These are phyloP conservation scores for Citrullus amarus DNA, from an alignment of 306 rosid genomes.

Conservation along the genomic window DNA sequence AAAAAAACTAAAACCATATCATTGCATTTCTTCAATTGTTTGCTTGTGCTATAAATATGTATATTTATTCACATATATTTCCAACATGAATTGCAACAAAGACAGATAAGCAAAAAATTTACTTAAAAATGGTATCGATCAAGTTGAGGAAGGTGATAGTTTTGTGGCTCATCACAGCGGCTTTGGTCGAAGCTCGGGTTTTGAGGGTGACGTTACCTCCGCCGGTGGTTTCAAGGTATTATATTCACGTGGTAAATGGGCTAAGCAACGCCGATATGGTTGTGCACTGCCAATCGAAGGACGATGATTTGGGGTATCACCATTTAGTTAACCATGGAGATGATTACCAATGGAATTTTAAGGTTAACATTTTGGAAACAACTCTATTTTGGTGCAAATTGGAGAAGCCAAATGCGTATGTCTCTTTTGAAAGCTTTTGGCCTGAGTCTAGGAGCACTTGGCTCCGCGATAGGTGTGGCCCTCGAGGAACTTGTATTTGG, in stretches of 20 bases:
- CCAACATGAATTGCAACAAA: background rate
- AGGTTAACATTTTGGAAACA: background rate
- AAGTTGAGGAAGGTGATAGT: background rate
- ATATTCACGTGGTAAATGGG: background rate
- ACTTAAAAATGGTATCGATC: no score
- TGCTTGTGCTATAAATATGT: no score
- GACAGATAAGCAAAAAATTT: background rate
- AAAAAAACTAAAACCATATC: no score
- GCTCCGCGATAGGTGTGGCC: background rate
- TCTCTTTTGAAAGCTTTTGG: conserved; percentile 4
- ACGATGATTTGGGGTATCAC: background rate
- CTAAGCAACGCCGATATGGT: background rate
- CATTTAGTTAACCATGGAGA: background rate
- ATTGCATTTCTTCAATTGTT: no score
- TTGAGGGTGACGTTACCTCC: no score
- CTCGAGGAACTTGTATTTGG: background rate
- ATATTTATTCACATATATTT: no score
- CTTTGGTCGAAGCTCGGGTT: background rate
- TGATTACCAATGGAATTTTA: conserved; percentile 2
- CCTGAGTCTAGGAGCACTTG: background rate
- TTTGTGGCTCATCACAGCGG: background rate
- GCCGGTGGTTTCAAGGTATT: background rate
- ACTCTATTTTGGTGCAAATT: conserved; percentile 8
- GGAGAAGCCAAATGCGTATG: background rate
- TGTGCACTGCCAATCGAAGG: conserved; percentile 8